Evolutionary conservation across 1,139 yeast genomes (phyloP), one percentile per base, ranked within the genome.

Genomic region (Suhomyces anneliseae): DNA sequence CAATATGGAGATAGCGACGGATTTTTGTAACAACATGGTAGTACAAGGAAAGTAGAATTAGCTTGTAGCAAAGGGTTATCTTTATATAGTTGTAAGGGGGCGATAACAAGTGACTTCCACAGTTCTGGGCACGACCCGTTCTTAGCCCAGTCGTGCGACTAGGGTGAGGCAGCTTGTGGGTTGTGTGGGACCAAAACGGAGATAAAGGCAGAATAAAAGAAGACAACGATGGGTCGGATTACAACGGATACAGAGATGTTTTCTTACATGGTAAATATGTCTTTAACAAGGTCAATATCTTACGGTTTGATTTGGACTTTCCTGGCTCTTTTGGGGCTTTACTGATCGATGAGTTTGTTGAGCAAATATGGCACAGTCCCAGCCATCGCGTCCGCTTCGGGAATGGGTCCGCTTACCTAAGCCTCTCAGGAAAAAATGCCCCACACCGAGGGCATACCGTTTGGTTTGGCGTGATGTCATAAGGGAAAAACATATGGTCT

Each of bases 1-100:
- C 60, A 83, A 66, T 54, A 79, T 74, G 44, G 83, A 69, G 47
- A 77, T 63, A 38, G 81, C 81, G 51, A 78, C 72, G 43, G 83
- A 67, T 54, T 68, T 70, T 40, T 81, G 65, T 59, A 78, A 70
- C 68, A 75, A 73, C 80, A 75, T 77, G 24, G 24, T 33, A 26
- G 33, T 40, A 35, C 34, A 29, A 12, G 10, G 15, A 31, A 29
- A 14, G 14, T n/a, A 39, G 15, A 39, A 19, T 19, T 9, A n/a
- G 9, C 27, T 6, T 4, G 29, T 14, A 15, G 34, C n/a, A 15
- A 31, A 29, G 14, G 14, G 45, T 39, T 35, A 45, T 42, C 9
- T 38, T 45, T 45, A 38, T 40, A 44, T 44, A 42, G 45, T 10
- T 11, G 11, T 7, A n/a, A 19, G 42, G 44, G 49, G 46, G 39